Evolutionary conservation across 2,329 filamentous ascomycete species (phyloP), one percentile per base, ranked within the genome.

Genomic region (Phoma sp.): DNA sequence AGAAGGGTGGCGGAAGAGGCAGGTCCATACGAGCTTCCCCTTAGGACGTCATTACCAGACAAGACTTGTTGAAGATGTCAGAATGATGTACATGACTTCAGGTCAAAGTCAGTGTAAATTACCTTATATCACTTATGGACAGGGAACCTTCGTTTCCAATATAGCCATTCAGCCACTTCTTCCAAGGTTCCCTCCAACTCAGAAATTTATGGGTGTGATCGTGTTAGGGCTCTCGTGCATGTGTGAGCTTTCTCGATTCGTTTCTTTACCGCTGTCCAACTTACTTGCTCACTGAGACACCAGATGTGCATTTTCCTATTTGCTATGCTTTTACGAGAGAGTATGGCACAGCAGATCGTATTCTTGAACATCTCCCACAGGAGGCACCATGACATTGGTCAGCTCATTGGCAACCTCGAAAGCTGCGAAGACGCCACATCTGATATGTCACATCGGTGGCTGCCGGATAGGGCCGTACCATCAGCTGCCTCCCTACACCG

Each of bases 1-100:
- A 21, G 26, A 45, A 28, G 21, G 40, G 40, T 10, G 21, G 34
- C 25, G 34, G 48, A 7, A 39, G 39, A 39, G 40, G 48, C 23
- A 25, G 39, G 6, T 12, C 4, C 9, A n/a, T 14, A 6, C 10
- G 39, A 42, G 42, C 21, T 21, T n/a, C 17, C n/a, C 15, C 9
- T 2, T 20, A 28, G 12, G 12, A 17, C 15, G 20, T 20, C 2
- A 10, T 15, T 11, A 30, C 15, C 11, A 14, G 9, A 9, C 23
- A 25, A 25, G 5, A 9, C 23, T 25, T 25, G 23, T 25, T 5
- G 23, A 9, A 25, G 23, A 25, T 25, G 23, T 5, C 5, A 9
- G 5, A 5, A 5, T 5, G 23, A 25, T 25, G 5, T 9, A 25
- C 23, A 5, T 9, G 23, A 25, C 23, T 25, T 9, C 5, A 25